These are phyloP conservation scores for Deuterostichococcus epilithicus DNA, from an alignment of 139 green algal genomes.

Conservation along the genomic window DNA sequence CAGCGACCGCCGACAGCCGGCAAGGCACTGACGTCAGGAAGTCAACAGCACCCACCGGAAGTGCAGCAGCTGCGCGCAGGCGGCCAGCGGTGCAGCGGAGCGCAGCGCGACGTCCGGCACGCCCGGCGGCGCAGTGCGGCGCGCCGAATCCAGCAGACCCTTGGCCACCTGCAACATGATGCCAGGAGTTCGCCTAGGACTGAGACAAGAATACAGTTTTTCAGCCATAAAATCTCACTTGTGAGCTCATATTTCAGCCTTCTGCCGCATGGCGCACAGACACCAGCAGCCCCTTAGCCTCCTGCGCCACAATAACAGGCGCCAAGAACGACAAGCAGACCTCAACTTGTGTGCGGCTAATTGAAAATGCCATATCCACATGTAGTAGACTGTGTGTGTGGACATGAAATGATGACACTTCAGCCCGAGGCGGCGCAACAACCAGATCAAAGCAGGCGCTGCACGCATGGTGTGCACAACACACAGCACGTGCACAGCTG, in stretches of 20 bases:
- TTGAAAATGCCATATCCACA: no score
- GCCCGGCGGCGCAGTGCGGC: neutral
- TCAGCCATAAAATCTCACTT: constrained; percentile 89
- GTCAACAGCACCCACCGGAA: constrained; percentile 17
- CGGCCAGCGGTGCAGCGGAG: neutral
- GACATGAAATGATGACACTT: no score
- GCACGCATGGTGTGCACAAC: no score
- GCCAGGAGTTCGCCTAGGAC: constrained; percentile 18
- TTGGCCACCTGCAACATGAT: constrained; percentile 16
- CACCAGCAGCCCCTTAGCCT: constrained; percentile 73
- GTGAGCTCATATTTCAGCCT: constrained; percentile 82
- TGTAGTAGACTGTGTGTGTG: no score
- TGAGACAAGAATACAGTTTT: constrained; percentile 93
- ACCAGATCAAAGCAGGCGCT: no score
- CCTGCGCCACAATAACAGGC: no score
- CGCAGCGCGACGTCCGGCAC: neutral
- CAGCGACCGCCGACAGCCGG: no score
- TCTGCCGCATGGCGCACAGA: constrained; percentile 80
- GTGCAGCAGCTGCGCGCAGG: constrained; percentile 40
- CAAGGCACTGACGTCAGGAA: no score
- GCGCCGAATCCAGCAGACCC: constrained; percentile 33
- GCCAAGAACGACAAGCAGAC: no score
- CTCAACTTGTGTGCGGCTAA: no score
- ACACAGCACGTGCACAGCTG: no score
- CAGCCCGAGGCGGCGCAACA: no score